Base-by-base conservation (phyloP, 768 basidiomycete species). In the Lactifluus rugatus region DNA sequence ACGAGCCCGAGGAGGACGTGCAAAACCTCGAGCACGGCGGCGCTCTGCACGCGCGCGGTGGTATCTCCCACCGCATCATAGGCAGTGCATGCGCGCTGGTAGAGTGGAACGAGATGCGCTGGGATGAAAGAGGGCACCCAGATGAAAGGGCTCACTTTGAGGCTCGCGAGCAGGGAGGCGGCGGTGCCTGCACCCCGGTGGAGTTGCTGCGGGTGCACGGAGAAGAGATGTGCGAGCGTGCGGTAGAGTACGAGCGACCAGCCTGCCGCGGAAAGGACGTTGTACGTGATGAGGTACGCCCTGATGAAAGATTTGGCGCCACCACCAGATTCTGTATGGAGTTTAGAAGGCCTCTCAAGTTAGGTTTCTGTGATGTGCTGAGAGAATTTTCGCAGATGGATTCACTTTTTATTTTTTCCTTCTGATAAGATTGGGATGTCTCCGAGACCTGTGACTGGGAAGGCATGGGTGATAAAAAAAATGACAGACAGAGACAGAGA, bases 1-100 rank as follows among this genome's bases (percentile, higher is more conserved):
- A 97, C 95, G 76, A 84, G 82, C 0, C 93, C 84, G 7, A 91
- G 65, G 6, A 85, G 70, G 37, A 84, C 82, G 69, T 99, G 96
- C 2, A 87, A 63, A 23, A 96, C 80, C 70, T 99, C 95, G 50
- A 99, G 73, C 0, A 82, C 66, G 2, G 95, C 95, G 52, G 82
- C 80, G 25, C 80, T 90, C 74, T 99, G 95, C 6, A 95, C 88
- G 61, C 82, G 75, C 5, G 82, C 80, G 2, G 85, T 85, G 34
- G 73, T 70, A 3, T 66, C 62, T 16, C 89, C 89, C 4, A 89
- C 74, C 6, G 81, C 80, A 11, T 76, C 69, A 67, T 82, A 85
- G 11, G 83, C 76, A 0, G 86, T 85, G 16, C 70, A 70, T 0
- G 84, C 72, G 36, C 84, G 75, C 45, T 72, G 64, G 69, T 81